Base-by-base conservation (phyloP, 2,329 filamentous ascomycete genomes). In the Blastomyces gilchristii region DNA sequence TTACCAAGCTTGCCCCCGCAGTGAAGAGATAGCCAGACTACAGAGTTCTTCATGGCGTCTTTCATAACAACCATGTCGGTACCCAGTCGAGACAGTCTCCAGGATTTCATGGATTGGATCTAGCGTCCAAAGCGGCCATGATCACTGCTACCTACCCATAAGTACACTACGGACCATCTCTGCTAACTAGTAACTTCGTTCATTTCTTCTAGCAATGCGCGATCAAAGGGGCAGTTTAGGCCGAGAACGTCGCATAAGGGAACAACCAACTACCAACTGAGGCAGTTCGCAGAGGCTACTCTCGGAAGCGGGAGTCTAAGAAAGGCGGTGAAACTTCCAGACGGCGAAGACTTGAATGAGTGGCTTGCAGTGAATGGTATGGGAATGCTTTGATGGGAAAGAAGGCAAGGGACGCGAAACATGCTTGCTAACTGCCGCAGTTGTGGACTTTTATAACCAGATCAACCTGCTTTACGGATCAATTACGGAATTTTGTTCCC, bases 361-460 rank as follows among this genome's bases (percentile, higher is more conserved):
- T 99, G 94, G 94, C 79, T 99, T 65, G 94, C 94, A 37, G 94
- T 99, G 70, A 99, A 99, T 79, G 89, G 92, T 96, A 80, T 70
- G 85, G 22, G 25, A 22, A 58, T 11, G 39, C n/a, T 53, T 53
- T n/a, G 22, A 22, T 61, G 54, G 37, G 22, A 61, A 58, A 53
- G 9, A 57, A 28, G 31, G 49, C 25, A 18, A 37, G 37, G 47
- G 37, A 61, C 53, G 37, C 54, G 58, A 49, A 54, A 22, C n/a
- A 22, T 22, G 52, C 45, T 62, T 59, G 62, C 74, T 78, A 61
- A 78, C 65, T 25, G 60, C 47, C 52, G 61, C 69, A 96, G 92
- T 99, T 80, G 94, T 99, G 80, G 94, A 99, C 78, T 99, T 99
- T 78, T 99, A 99, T 85, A 99, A 99, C 81, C 94, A 99, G 78